Conservation (phyloP, 768 basidiomycete genomes). For the Gymnopilus dilepis region DNA sequence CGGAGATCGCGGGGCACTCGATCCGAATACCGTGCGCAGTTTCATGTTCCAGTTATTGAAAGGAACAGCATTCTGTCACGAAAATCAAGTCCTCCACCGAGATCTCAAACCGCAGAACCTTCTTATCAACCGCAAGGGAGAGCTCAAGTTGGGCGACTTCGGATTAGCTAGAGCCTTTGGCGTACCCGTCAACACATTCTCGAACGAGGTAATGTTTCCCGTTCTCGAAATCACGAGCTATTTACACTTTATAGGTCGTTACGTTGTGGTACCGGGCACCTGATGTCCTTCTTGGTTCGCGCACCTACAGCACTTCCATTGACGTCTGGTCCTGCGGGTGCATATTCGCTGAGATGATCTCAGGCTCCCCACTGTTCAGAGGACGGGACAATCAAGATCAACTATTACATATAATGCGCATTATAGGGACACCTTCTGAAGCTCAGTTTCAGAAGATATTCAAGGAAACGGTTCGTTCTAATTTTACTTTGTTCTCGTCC, state of each 20-base stretch:
- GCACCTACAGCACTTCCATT: constrained; percentile 97
- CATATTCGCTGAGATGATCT: constrained; percentile 99
- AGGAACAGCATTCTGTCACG: constrained; percentile 98
- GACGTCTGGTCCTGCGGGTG: constrained; percentile 99
- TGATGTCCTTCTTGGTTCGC: constrained; percentile 94
- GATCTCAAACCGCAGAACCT: constrained; percentile 99
- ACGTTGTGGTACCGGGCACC: constrained; percentile 99
- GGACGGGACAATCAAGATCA: constrained; percentile 98
- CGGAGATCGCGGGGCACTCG: constrained; percentile 94
- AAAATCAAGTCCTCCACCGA: constrained; percentile 96
- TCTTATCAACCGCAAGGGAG: constrained; percentile 95
- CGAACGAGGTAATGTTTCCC: constrained; percentile 74
- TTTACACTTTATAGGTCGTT: constrained; percentile 69
- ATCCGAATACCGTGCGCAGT: constrained; percentile 87
- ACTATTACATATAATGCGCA: constrained; percentile 95
- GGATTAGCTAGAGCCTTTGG: constrained; percentile 97
- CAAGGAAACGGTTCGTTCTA: constrained; percentile 77
- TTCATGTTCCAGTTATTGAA: constrained; percentile 98
- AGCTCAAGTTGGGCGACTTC: constrained; percentile 97
- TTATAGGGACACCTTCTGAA: constrained; percentile 94
- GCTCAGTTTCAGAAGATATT: constrained; percentile 86
- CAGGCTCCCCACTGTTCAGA: constrained; percentile 94
- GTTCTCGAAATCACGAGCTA: neutral
- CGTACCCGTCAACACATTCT: constrained; percentile 98
- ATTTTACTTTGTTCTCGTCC: neutral